These are phyloP conservation scores for Thymus mandschuricus DNA, from an alignment of 257 asterid genomes.

Conservation along the genomic window DNA sequence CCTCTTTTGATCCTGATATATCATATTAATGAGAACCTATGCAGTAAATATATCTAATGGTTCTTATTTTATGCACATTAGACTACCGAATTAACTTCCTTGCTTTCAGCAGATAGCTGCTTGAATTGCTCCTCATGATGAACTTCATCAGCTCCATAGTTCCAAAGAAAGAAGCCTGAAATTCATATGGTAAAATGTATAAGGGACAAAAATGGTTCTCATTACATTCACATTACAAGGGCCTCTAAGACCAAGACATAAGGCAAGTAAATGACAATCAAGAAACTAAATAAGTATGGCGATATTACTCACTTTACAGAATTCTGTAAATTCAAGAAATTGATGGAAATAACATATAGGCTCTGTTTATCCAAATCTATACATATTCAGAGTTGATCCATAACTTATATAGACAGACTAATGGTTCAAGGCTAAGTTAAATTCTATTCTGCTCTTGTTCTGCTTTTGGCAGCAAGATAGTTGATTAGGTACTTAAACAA, in stretches of 20 bases:
- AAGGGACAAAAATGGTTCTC: conserved; percentile 6
- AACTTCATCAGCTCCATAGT: conserved; percentile 65
- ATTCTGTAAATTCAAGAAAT: conserved; percentile 2
- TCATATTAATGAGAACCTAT: conserved; percentile 27
- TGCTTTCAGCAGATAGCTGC: conserved; percentile 50
- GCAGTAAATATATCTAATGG: conserved; percentile 19
- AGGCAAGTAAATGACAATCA: conserved; percentile 7
- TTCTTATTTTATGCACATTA: conserved; percentile 17
- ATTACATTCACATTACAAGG: conserved; percentile 12
- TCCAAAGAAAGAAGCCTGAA: conserved; percentile 7
- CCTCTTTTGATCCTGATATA: conserved; percentile 45
- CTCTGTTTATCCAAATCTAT: conserved; percentile 13
- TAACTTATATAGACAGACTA: conserved; percentile 18
- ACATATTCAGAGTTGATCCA: not conserved
- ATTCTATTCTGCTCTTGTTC: conserved; percentile 5
- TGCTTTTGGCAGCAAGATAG: conserved; percentile 7
- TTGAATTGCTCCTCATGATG: conserved; percentile 53
- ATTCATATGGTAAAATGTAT: conserved; percentile 18
- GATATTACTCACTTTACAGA: conserved; percentile 19
- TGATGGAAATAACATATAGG: conserved; percentile 19
- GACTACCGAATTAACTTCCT: conserved; percentile 58
- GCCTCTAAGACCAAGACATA: conserved; percentile 1
- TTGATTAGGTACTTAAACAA: conserved; percentile 2
- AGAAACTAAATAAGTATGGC: conserved; percentile 18
- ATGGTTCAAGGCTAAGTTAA: conserved; percentile 23